These are phyloP conservation scores for Prunus armeniaca DNA, from an alignment of 306 rosid genomes.

Conservation along the genomic window DNA sequence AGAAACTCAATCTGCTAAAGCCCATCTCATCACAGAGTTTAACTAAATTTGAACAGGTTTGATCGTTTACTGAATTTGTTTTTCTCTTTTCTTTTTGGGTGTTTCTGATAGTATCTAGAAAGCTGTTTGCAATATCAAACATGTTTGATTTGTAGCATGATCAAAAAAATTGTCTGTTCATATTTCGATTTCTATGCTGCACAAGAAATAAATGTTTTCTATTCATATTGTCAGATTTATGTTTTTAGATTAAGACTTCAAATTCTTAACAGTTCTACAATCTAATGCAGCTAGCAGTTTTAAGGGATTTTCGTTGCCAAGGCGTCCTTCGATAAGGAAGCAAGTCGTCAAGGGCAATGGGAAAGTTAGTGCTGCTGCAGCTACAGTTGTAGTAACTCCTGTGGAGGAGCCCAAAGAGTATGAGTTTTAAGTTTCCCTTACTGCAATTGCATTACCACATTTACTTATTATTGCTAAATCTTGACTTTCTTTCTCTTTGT, in stretches of 20 bases:
- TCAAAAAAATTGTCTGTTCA: too few species aligned
- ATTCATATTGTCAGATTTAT: background rate
- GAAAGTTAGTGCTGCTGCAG: slow-evolving; percentile 50
- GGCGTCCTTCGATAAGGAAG: slow-evolving; percentile 29
- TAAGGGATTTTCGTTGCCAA: slow-evolving; percentile 43
- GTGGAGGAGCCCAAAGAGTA: slow-evolving; percentile 65
- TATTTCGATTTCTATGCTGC: background rate
- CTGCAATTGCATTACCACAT: background rate
- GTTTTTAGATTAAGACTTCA: background rate
- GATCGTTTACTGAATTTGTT: background rate
- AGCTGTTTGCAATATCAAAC: background rate
- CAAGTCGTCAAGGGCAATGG: slow-evolving; percentile 38
- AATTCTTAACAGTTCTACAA: slow-evolving; percentile 5
- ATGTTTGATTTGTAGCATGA: background rate
- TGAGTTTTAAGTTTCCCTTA: slow-evolving; percentile 12
- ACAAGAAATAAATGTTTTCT: background rate
- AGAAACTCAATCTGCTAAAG: background rate
- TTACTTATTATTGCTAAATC: background rate
- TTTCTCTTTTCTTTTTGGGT: background rate
- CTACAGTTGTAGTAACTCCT: slow-evolving; percentile 49
- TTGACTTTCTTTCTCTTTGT: background rate
- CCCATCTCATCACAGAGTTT: background rate
- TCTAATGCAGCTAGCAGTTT: slow-evolving; percentile 55
- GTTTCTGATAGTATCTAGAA: background rate
- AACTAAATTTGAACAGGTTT: background rate